phyloP scores from a whole-genome alignment of 306 rosid species.

The Vigna radiata region DNA sequence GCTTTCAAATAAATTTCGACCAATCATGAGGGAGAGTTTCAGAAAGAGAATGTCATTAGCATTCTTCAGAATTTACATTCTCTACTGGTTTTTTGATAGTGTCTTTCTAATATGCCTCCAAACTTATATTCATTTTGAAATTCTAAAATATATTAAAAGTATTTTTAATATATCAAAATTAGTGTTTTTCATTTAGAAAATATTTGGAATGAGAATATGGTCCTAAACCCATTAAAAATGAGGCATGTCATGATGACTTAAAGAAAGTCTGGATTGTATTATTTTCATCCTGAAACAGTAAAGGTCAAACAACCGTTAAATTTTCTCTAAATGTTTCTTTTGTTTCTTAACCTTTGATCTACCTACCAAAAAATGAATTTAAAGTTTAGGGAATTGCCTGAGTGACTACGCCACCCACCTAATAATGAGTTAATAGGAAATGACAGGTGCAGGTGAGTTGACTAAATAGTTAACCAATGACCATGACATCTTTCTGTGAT shows the following conservation, averaged over 20 bases:
- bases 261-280: conserved; percentile 12
- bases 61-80: too few species aligned
- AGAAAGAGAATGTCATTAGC: too few species aligned
- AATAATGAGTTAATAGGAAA: conserved; percentile 22
- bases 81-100: too few species aligned
- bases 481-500: neutral
- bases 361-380: conserved; percentile 13
- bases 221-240: conserved; percentile 11
- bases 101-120: too few species aligned
- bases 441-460: neutral
- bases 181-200: neutral
- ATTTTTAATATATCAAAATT: too few species aligned
- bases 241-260: neutral
- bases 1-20: too few species aligned
- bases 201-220: conserved; percentile 23
- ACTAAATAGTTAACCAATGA: neutral
- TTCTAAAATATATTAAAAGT: too few species aligned
- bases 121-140: too few species aligned
- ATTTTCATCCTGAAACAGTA: conserved; percentile 12
- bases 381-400: conserved; percentile 1
- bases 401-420: conserved; percentile 24
- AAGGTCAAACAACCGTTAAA: neutral
- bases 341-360: neutral
- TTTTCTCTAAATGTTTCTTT: conserved; percentile 10
- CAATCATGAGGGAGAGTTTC: too few species aligned